phyloP scores from a whole-genome alignment of 257 asterid species.

The Fraxinus pennsylvanica region DNA sequence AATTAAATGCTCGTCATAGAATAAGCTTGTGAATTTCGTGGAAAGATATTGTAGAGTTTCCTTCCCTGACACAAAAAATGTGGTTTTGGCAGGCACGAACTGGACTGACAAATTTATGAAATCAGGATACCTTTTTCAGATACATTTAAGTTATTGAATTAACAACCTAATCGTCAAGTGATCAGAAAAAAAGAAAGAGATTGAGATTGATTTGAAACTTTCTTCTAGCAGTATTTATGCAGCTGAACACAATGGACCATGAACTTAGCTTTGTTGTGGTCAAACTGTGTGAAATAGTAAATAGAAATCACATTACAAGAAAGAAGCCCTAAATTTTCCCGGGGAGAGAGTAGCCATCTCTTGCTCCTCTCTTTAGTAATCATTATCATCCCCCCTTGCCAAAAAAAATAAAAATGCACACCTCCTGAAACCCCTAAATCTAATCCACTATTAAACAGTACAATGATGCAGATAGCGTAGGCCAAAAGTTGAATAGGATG shows the following conservation, averaged over 20 bases:
- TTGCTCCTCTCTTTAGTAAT: not conserved
- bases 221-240: not conserved
- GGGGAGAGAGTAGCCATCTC: not conserved
- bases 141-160: not conserved
- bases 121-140: not conserved
- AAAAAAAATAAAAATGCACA: not conserved
- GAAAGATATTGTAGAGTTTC: not conserved
- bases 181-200: not conserved
- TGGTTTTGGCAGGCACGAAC: not conserved
- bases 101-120: not conserved
- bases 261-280: not conserved
- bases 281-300: not conserved
- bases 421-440: not conserved
- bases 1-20: not conserved
- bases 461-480: not conserved
- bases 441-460: not conserved
- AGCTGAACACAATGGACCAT: not conserved
- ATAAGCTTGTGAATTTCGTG: not conserved
- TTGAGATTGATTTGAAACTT: not conserved
- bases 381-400: not conserved
- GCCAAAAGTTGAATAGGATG: not conserved
- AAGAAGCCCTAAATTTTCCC: not conserved
- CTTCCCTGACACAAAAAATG: not conserved
- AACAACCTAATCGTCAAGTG: not conserved
- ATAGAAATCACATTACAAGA: not conserved